Conservation (phyloP, 768 basidiomycete species). For the Suillus discolor region DNA sequence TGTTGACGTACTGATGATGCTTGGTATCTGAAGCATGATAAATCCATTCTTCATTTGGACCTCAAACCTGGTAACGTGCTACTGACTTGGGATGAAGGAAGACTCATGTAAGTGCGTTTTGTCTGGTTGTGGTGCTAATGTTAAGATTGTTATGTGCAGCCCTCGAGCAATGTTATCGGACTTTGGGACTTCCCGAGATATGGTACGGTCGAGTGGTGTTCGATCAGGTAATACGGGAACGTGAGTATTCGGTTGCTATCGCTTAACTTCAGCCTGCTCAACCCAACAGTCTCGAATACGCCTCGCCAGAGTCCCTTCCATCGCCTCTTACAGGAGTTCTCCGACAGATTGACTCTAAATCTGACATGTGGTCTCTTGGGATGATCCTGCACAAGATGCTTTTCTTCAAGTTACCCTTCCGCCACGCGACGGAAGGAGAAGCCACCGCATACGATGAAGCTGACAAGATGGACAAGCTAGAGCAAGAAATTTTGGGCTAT, state of each 20-base stretch:
- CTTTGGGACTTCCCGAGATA: slow-evolving; percentile 93
- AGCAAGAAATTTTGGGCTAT: slow-evolving; percentile 74
- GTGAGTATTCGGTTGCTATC: slow-evolving; percentile 43
- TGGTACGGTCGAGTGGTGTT: slow-evolving; percentile 66
- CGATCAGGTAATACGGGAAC: slow-evolving; percentile 96
- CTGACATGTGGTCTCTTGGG: slow-evolving; percentile 97
- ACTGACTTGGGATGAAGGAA: slow-evolving; percentile 88
- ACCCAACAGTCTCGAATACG: slow-evolving; percentile 71
- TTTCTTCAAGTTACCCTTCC: slow-evolving; percentile 89
- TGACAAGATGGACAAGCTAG: slow-evolving; percentile 69
- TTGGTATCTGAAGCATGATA: slow-evolving; percentile 58
- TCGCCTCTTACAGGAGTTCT: slow-evolving; percentile 65
- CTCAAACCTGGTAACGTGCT: slow-evolving; percentile 94
- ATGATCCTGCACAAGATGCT: slow-evolving; percentile 94
- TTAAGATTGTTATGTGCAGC: slow-evolving; percentile 37
- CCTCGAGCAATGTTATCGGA: slow-evolving; percentile 95
- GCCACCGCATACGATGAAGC: slow-evolving; percentile 50
- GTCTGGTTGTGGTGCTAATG: slow-evolving; percentile 1
- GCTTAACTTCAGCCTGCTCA: not conserved
- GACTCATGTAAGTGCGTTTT: slow-evolving; percentile 60
- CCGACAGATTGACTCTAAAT: slow-evolving; percentile 78
- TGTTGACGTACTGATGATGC: slow-evolving; percentile 13
- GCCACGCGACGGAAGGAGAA: slow-evolving; percentile 64
- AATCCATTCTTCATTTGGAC: slow-evolving; percentile 89
- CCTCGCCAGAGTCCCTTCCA: slow-evolving; percentile 85